A percentile compares a stretch with the other conserved stretches of the same genome.
phyloP scores from a whole-genome alignment of 345 rosid species.

The Eucalyptus microcorys region DNA sequence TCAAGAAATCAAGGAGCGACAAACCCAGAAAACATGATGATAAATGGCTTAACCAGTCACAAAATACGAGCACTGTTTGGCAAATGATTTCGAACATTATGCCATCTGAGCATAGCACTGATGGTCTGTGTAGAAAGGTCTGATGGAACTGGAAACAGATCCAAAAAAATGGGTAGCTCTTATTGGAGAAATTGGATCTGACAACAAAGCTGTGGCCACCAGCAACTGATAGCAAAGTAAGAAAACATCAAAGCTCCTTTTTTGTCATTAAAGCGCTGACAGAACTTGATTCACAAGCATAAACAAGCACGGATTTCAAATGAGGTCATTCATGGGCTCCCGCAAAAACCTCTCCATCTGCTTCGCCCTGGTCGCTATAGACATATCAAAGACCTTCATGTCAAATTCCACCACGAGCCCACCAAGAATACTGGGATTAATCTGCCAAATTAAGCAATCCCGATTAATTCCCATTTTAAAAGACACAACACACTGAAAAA shows the following conservation, averaged over 20 bases:
- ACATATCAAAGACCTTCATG: slow-evolving; percentile 95
- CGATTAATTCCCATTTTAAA: background rate
- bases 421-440: slow-evolving; percentile 87
- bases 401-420: slow-evolving; percentile 77
- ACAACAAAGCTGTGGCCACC: background rate
- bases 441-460: slow-evolving; percentile 20
- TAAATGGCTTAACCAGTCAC: background rate
- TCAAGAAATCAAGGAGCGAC: background rate
- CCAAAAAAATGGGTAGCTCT: background rate
- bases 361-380: slow-evolving; percentile 73
- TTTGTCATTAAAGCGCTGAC: background rate
- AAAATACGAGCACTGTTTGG: background rate
- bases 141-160: background rate
- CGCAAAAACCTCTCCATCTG: slow-evolving; percentile 95
- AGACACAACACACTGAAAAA: background rate
- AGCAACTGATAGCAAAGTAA: background rate
- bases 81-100: background rate
- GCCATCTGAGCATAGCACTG: background rate
- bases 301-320: background rate
- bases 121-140: background rate
- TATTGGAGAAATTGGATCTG: slow-evolving; percentile 9
- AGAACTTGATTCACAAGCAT: background rate
- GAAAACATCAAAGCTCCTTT: background rate
- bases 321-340: slow-evolving; percentile 26
- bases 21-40: background rate